A percentile compares a stretch with the other conserved stretches of the same genome.
These are phyloP conservation scores for Meredithiella fracta DNA, from an alignment of 2,329 filamentous ascomycete genomes.

Conservation along the genomic window DNA sequence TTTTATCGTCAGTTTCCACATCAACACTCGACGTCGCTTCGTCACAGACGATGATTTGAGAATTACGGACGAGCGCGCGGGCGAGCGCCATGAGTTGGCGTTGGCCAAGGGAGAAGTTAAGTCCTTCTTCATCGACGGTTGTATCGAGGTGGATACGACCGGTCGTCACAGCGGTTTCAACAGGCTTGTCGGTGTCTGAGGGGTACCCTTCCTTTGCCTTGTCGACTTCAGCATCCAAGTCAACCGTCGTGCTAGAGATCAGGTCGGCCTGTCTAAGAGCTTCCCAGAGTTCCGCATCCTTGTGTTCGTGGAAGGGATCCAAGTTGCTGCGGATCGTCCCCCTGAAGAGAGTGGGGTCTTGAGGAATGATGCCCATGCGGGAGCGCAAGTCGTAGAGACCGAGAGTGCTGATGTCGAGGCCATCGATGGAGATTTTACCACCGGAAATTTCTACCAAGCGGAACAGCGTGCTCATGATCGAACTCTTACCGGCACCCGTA, in stretches of 20 bases:
- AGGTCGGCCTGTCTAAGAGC: conserved; percentile 64
- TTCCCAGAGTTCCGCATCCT: conserved; percentile 61
- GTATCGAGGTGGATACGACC: conserved; percentile 65
- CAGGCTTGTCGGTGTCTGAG: conserved; percentile 12
- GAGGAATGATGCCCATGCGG: conserved; percentile 65
- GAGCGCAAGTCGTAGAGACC: conserved; percentile 62
- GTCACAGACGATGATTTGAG: conserved; percentile 90
- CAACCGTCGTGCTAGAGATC: conserved; percentile 28
- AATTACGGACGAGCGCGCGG: conserved; percentile 70
- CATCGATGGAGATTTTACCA: conserved; percentile 48
- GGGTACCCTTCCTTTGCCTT: conserved; percentile 15
- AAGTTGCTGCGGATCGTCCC: conserved; percentile 67
- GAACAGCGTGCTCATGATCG: conserved; percentile 71
- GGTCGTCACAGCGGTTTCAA: neutral
- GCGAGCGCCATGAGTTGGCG: conserved; percentile 90
- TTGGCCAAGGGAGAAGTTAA: conserved; percentile 92
- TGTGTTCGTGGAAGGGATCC: conserved; percentile 65
- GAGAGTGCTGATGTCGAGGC: conserved; percentile 52
- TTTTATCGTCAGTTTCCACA: conserved; percentile 93
- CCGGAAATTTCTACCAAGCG: conserved; percentile 51
- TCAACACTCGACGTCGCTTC: conserved; percentile 88
- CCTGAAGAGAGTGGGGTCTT: conserved; percentile 69
- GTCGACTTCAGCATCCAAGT: conserved; percentile 21
- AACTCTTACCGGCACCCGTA: conserved; percentile 69
- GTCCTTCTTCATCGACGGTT: conserved; percentile 77